Evolutionary conservation across 768 basidiomycete species (phyloP), one percentile per base, ranked within the genome.

Genomic region (Neoboletus subvelutipes): DNA sequence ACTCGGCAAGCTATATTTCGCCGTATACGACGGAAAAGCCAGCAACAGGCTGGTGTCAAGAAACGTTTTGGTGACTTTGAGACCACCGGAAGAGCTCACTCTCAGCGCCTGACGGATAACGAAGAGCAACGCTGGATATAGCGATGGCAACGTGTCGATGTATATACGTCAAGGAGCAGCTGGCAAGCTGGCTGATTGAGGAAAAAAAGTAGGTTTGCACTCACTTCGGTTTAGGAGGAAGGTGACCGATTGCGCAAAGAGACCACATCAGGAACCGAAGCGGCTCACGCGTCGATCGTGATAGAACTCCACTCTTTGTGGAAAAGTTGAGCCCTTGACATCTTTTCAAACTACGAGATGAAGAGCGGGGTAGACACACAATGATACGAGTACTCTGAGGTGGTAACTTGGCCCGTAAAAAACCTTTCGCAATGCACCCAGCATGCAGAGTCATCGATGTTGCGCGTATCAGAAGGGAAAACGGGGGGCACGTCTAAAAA

Each of bases 251-350:
- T 51, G 50, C 22, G 41, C 26, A 53, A n/a, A 45, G 68, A 45
- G 48, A 34, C 58, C 40, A 53, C 45, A 61, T 66, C 60, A 62
- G 61, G 69, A 61, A 69, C 64, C 58, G 61, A 63, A n/a, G n/a
- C n/a, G 68, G 60, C 59, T 68, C 64, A 45, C 45, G 46, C 51
- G 64, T 64, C 60, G 68, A 69, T 69, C 68, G 55, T 50, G 50
- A 51, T 56, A 67, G 64, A 65, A 70, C 61, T 41, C 12, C 33
- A 33, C 59, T 54, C 13, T 37, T 62, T 67, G 55, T 31, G 63
- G 67, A 24, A 60, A 50, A 55, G 43, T 24, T 5, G 28, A 69
- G 58, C 68, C 68, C 61, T 66, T 62, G 54, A 56, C 62, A 55
- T 39, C 48, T 56, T 59, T 64, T 43, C 57, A 56, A 54, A 54